Evolutionary conservation across 1,139 yeast species (phyloP).

Genomic region (Geotrichum siamense): DNA sequence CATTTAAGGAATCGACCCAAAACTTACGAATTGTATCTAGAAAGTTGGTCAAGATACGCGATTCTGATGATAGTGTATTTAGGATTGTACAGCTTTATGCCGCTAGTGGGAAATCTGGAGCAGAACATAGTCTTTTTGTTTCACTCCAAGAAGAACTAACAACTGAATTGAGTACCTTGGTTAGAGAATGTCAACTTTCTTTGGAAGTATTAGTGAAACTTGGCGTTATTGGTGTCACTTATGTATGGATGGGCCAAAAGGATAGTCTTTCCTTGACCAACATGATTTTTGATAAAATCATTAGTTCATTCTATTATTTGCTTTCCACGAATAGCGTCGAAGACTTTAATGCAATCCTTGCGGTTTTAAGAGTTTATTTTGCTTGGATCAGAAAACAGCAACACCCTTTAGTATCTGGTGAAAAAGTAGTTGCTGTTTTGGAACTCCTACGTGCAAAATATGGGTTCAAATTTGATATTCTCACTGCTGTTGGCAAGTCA

Average conservation of each 20-base stretch:
- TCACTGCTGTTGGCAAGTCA: constrained; percentile 17
- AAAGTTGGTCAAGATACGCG: constrained; percentile 11
- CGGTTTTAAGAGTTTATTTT: constrained; percentile 14
- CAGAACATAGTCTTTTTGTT: background rate
- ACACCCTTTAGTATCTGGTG: constrained; percentile 2
- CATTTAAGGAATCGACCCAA: constrained; percentile 14
- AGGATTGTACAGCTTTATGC: constrained; percentile 14
- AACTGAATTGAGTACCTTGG: constrained; percentile 9
- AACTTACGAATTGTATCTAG: constrained; percentile 15
- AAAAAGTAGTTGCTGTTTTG: constrained; percentile 7
- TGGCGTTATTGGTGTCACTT: constrained; percentile 10
- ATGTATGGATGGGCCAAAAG: constrained; percentile 1
- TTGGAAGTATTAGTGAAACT: constrained; percentile 14
- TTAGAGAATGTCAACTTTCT: constrained; percentile 10
- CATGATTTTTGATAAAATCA: constrained; percentile 12
- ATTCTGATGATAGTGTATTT: constrained; percentile 11
- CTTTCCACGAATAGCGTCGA: background rate
- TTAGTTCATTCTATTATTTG: constrained; percentile 6
- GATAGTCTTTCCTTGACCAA: constrained; percentile 6
- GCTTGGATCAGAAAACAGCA: constrained; percentile 18
- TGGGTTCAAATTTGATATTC: constrained; percentile 17
- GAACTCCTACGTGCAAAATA: constrained; percentile 12
- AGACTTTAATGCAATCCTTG: constrained; percentile 3
- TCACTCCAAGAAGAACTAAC: constrained; percentile 15
- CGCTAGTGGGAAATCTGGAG: background rate